A percentile compares a stretch with the other conserved stretches of the same genome.
Conservation (phyloP, 805 yeast genomes). For the Blastobotrys robertii region DNA sequence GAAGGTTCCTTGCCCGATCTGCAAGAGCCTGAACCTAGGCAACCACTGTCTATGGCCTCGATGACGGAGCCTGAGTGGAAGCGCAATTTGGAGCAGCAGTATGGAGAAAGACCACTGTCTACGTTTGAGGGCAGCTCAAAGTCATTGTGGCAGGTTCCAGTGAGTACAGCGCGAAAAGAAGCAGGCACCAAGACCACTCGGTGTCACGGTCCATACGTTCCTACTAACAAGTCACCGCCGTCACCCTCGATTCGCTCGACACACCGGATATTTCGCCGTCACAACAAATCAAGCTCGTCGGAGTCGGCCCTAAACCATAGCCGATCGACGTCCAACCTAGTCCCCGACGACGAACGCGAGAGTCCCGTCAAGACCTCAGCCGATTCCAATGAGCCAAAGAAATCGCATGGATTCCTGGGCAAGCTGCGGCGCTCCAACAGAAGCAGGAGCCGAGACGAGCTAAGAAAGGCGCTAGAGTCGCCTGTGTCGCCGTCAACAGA, state of each 20-base stretch:
- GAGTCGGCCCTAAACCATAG: slow-evolving; percentile 34
- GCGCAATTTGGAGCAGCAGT: neutral
- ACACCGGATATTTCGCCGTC: slow-evolving; percentile 49
- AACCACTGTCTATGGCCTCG: neutral
- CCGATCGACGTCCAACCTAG: neutral
- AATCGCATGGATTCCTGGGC: slow-evolving; percentile 7
- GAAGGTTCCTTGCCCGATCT: neutral
- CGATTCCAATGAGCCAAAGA: neutral
- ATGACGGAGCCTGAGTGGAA: neutral
- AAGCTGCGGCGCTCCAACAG: slow-evolving; percentile 10
- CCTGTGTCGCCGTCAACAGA: slow-evolving; percentile 11
- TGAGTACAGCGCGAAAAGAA: slow-evolving; percentile 4
- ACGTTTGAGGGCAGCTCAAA: slow-evolving; percentile 8
- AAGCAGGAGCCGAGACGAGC: slow-evolving; percentile 14
- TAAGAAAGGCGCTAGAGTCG: slow-evolving; percentile 7
- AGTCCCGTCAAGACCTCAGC: slow-evolving; percentile 1
- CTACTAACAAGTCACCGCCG: slow-evolving; percentile 23
- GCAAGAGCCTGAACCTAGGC: neutral
- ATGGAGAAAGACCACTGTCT: slow-evolving; percentile 7
- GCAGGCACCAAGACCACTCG: too few species aligned
- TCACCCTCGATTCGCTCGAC: slow-evolving; percentile 25
- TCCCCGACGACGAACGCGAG: slow-evolving; percentile 1
- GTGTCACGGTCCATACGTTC: neutral
- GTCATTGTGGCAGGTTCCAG: slow-evolving; percentile 5
- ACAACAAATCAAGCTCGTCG: slow-evolving; percentile 52